Conservation (phyloP, 352 stramenopile species). For the Phytopythium boreale region DNA sequence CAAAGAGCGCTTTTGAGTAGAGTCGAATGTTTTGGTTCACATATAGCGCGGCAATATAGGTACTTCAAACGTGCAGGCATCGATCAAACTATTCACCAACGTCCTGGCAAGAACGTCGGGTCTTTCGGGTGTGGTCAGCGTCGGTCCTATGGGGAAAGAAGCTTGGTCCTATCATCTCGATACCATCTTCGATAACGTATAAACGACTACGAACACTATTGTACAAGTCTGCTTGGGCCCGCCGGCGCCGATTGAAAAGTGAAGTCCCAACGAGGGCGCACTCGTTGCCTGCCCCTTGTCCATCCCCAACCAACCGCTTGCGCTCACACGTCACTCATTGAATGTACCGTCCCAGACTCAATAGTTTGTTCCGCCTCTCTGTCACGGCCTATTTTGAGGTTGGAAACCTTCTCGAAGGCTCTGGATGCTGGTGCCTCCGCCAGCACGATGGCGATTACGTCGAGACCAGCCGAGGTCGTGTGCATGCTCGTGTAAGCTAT, state of each 20-base stretch:
- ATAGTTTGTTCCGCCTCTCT: neutral
- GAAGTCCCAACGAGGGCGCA: neutral
- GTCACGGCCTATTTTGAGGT: neutral
- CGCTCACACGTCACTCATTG: neutral
- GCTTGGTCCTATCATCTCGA: constrained; percentile 12
- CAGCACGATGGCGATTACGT: too few species aligned
- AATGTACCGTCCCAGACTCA: neutral
- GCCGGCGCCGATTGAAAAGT: neutral
- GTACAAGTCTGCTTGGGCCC: neutral
- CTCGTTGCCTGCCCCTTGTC: neutral
- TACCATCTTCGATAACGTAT: neutral
- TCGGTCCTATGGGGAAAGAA: constrained; percentile 10
- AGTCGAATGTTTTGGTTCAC: neutral
- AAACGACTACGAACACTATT: too few species aligned
- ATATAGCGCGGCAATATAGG: neutral
- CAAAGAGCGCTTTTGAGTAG: neutral
- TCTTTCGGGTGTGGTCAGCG: constrained; percentile 9
- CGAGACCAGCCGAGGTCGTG: too few species aligned
- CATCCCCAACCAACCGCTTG: neutral
- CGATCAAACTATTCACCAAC: constrained; percentile 10
- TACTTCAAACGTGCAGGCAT: neutral
- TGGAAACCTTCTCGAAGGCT: neutral
- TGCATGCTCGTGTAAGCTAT: too few species aligned
- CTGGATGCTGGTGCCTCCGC: too few species aligned
- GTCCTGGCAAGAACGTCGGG: constrained; percentile 11